Evolutionary conservation across 805 yeast genomes (phyloP), one percentile per base, ranked within the genome.

Genomic region (Saccharomycopsis sp.): DNA sequence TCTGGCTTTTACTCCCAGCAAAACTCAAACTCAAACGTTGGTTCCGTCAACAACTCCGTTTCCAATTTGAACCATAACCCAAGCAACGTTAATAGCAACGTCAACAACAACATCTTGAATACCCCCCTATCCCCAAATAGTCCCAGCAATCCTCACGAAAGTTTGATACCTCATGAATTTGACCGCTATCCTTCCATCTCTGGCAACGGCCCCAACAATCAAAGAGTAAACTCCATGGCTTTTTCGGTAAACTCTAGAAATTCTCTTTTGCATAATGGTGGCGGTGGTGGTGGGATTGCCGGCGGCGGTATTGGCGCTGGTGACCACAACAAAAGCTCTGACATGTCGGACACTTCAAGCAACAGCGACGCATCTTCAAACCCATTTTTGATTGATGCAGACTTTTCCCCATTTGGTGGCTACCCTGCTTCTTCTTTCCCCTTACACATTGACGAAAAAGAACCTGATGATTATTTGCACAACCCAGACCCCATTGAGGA

Each of bases 401-500:
- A 81, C 53, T 77, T 78, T 50, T 75, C 83, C 36, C 98, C 97
- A 2, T 89, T 89, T 63, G 98, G 97, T 38, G 97, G 97, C 12
- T 89, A 84, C 60, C 97, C 98, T 1, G 94, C 95, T 6, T 69
- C 87, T 13, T 77, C 86, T 4, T 89, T 89, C 64, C 98, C 98
- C 1, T 65, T 89, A 43, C 80, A 74, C 52, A 77, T 92, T 49
- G 96, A 89, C 45, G 97, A 89, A 52, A 85, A 85, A 61, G 98
- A 89, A 61, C 80, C 83, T 7, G 98, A 89, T 63, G 98, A 89
- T 60, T 88, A 85, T 56, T 59, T 92, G 50, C 97, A 89, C 61
- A 92, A 89, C 61, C 97, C 97, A 2, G 96, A 89, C 59, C 96
- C 96, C 7, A 80, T 87, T 27, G 83, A 77, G 34, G 98, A 92